These are phyloP conservation scores for Stylonectria norvegica DNA, from an alignment of 2,329 filamentous ascomycete species.

Conservation along the genomic window DNA sequence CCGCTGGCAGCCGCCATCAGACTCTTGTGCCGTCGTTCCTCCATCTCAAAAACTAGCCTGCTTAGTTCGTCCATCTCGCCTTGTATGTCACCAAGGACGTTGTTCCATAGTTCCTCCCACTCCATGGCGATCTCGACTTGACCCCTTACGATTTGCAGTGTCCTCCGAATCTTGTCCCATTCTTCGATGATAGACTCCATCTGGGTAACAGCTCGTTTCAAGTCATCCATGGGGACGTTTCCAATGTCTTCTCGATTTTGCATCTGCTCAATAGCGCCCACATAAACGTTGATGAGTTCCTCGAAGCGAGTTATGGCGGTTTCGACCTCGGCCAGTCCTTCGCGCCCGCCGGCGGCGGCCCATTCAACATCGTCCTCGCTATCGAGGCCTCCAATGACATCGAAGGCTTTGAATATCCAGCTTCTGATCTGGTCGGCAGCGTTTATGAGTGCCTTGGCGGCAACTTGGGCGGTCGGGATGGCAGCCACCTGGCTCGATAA, in stretches of 20 bases:
- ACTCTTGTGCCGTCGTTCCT: conserved; percentile 85
- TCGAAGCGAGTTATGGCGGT: conserved; percentile 80
- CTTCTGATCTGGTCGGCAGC: conserved; percentile 88
- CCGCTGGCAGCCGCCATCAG: conserved; percentile 60
- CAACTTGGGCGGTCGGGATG: conserved; percentile 81
- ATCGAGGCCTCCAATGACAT: conserved; percentile 84
- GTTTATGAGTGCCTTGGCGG: conserved; percentile 76
- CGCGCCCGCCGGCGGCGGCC: conserved; percentile 82
- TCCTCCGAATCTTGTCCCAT: conserved; percentile 78
- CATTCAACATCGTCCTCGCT: conserved; percentile 97
- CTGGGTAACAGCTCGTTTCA: conserved; percentile 73
- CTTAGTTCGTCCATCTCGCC: conserved; percentile 77
- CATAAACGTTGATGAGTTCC: conserved; percentile 85
- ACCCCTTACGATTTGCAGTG: conserved; percentile 74
- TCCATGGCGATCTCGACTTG: conserved; percentile 98
- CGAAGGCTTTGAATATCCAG: conserved; percentile 90
- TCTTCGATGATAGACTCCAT: conserved; percentile 85
- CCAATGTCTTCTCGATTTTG: conserved; percentile 75
- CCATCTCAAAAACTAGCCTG: conserved; percentile 92
- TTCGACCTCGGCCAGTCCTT: conserved; percentile 71
- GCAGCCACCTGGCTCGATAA: conserved; percentile 79
- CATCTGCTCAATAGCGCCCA: conserved; percentile 88
- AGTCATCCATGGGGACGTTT: conserved; percentile 65
- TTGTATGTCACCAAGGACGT: conserved; percentile 87
- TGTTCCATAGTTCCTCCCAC: conserved; percentile 97